These are phyloP conservation scores for Cyclostephanos tholiformis DNA, from an alignment of 108 stramenopile species.

Conservation along the genomic window DNA sequence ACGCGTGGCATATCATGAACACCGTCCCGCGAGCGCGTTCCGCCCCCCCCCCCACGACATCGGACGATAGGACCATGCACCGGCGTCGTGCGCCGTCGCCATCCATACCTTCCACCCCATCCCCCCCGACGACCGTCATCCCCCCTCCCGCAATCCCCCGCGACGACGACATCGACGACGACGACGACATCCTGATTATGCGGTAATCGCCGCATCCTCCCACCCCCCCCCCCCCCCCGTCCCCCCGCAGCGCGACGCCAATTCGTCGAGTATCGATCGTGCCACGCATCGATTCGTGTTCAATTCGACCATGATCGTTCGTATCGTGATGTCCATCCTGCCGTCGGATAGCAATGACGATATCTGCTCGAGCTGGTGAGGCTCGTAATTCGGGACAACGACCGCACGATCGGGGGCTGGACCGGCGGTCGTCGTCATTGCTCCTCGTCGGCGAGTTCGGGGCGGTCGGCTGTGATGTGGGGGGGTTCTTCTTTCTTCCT, in stretches of 20 bases:
- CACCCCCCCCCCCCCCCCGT: neutral
- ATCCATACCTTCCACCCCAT: neutral
- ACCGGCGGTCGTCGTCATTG: no score
- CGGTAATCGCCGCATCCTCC: neutral
- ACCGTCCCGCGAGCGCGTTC: no score
- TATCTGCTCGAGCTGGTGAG: conserved; percentile 32
- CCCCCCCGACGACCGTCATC: conserved; percentile 2
- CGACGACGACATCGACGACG: no score
- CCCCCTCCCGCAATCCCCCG: no score
- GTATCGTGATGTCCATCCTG: neutral
- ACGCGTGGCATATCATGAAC: conserved; percentile 3
- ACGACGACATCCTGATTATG: neutral
- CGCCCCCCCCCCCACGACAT: neutral
- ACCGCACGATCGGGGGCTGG: no score
- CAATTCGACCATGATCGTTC: conserved; percentile 30
- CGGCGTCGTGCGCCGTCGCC: conserved; percentile 5
- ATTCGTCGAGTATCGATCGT: conserved; percentile 12
- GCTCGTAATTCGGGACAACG: conserved; percentile 6
- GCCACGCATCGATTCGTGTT: conserved; percentile 16
- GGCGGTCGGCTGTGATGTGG: no score
- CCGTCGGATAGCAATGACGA: conserved; percentile 19
- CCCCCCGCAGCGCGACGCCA: conserved; percentile 1
- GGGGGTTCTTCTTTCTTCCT: no score
- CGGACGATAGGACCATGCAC: conserved; percentile 9
- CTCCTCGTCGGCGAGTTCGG: no score